phyloP scores from a whole-genome alignment of 371 early-diverging fungal genomes.

The Coemansia sp. region DNA sequence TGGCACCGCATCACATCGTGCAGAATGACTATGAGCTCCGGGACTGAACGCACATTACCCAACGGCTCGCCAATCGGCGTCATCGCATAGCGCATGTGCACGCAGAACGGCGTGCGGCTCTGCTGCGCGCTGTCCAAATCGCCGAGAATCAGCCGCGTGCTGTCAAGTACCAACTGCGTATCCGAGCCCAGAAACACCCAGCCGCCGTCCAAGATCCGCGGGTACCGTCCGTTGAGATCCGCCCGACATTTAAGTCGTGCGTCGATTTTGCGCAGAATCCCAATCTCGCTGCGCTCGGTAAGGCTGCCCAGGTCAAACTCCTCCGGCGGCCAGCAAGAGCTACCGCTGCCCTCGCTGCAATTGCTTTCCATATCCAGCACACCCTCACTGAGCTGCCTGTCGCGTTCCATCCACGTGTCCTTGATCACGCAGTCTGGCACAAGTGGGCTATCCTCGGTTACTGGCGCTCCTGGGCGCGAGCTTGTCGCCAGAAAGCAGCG shows the following conservation, averaged over 20 bases:
- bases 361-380: too few relatives aligned
- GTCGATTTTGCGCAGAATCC: constrained; percentile 1
- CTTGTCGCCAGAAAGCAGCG: constrained; percentile 13
- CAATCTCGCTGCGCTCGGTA: constrained; percentile 8
- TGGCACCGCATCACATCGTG: constrained; percentile 21
- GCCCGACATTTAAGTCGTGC: neutral
- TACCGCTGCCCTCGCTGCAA: neutral
- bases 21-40: constrained; percentile 18
- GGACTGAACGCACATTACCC: neutral
- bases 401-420: constrained; percentile 6
- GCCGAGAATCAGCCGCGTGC: too few relatives aligned
- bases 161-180: neutral
- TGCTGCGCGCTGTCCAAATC: neutral
- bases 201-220: neutral
- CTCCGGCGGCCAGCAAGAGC: too few relatives aligned
- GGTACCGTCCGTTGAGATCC: constrained; percentile 6
- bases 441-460: neutral
- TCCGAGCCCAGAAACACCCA: neutral
- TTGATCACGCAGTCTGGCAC: constrained; percentile 11
- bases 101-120: neutral
- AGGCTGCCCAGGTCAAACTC: too few relatives aligned
- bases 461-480: neutral
- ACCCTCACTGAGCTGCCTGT: too few relatives aligned
- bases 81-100: constrained; percentile 8
- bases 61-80: constrained; percentile 14